Percentiles rank a stretch among this genome's conserved stretches.
phyloP scores from a whole-genome alignment of 331 rosid species.

The Malus hybrid region DNA sequence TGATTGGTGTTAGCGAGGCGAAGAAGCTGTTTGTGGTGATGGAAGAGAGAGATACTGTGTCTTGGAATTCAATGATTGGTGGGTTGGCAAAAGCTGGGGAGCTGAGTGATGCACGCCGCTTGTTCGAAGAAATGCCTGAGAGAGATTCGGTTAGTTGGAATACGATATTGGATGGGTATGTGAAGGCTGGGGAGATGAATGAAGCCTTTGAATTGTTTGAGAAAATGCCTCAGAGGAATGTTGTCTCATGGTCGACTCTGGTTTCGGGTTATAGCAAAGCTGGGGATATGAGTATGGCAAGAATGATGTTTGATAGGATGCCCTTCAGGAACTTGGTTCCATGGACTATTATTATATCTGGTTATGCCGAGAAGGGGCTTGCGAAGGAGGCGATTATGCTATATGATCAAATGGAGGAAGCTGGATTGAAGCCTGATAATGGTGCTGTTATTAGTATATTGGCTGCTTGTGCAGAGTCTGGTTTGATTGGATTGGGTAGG shows the following conservation, averaged over 20 bases:
- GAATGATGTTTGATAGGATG: slow-evolving; percentile 60
- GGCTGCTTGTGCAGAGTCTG: slow-evolving; percentile 75
- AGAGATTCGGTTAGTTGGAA: slow-evolving; percentile 80
- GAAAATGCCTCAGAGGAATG: slow-evolving; percentile 58
- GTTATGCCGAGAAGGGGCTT: slow-evolving; percentile 64
- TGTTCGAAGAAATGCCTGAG: slow-evolving; percentile 70
- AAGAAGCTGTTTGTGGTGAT: slow-evolving; percentile 40
- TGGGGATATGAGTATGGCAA: slow-evolving; percentile 73
- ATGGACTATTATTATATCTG: slow-evolving; percentile 79
- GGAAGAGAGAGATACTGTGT: slow-evolving; percentile 53
- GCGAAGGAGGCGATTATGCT: slow-evolving; percentile 45
- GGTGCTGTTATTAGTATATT: slow-evolving; percentile 50
- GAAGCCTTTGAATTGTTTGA: slow-evolving; percentile 51
- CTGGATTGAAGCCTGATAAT: slow-evolving; percentile 52
- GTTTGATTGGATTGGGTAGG: slow-evolving; percentile 68
- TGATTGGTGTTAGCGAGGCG: slow-evolving; percentile 35
- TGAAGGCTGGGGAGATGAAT: slow-evolving; percentile 50
- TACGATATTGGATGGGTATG: slow-evolving; percentile 57
- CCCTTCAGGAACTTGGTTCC: slow-evolving; percentile 56
- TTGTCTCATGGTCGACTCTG: slow-evolving; percentile 70
- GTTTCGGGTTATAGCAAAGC: slow-evolving; percentile 56
- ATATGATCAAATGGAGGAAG: slow-evolving; percentile 58
- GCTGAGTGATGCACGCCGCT: slow-evolving; percentile 32
- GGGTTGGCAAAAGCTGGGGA: slow-evolving; percentile 48
- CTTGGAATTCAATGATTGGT: slow-evolving; percentile 66